These are phyloP conservation scores for Backusella circina DNA, from an alignment of 192 early-diverging fungal genomes.

Conservation along the genomic window DNA sequence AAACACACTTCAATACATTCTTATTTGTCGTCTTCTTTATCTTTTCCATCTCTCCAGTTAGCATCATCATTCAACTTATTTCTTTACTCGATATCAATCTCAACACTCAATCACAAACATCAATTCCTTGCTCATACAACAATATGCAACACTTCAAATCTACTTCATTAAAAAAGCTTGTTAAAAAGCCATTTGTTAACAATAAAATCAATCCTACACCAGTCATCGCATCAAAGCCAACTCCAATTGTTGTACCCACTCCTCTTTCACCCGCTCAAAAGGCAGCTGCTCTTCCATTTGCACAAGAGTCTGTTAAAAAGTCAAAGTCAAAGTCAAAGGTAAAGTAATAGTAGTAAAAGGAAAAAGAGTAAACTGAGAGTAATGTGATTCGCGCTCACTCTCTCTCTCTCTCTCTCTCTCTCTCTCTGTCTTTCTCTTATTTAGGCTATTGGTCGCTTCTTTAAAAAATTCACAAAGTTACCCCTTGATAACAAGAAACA, in stretches of 20 bases:
- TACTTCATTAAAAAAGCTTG: neutral
- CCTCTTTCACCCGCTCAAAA: neutral
- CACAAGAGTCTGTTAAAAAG: neutral
- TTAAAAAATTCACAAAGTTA: neutral
- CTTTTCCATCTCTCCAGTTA: neutral
- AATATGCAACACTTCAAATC: neutral
- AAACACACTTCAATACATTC: neutral
- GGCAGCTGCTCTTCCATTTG: conserved; percentile 6
- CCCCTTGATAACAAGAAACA: neutral
- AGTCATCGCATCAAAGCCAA: neutral
- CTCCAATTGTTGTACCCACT: neutral
- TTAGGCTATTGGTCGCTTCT: neutral
- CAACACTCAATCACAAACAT: neutral
- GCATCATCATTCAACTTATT: neutral
- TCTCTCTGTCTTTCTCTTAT: no score
- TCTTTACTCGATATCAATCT: neutral
- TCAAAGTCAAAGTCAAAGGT: neutral
- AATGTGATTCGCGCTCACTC: neutral
- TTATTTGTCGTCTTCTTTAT: neutral
- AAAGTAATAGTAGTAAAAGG: neutral
- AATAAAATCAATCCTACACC: neutral
- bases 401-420: no score
- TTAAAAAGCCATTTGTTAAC: neutral
- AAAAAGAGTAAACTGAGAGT: neutral
- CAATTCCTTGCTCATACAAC: neutral